These are phyloP conservation scores for Fusarium luffae DNA, from an alignment of 2,329 filamentous ascomycete species.

Conservation along the genomic window DNA sequence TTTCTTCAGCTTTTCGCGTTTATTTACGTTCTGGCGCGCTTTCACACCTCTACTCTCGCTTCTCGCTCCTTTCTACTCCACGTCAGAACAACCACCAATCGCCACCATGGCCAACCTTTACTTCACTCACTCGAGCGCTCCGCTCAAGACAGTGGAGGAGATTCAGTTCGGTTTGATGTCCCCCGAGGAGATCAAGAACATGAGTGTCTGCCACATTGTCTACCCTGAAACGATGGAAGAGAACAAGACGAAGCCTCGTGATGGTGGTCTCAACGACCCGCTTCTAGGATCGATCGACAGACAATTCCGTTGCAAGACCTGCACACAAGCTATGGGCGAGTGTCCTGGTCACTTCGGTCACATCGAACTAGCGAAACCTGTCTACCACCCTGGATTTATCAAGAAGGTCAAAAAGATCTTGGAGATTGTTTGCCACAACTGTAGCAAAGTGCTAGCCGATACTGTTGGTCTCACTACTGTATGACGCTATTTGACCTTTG, in stretches of 20 bases:
- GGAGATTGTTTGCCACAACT: slow-evolving; percentile 99
- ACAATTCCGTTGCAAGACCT: slow-evolving; percentile 95
- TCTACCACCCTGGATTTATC: slow-evolving; percentile 95
- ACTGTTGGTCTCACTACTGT: slow-evolving; percentile 84
- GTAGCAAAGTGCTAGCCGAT: slow-evolving; percentile 96
- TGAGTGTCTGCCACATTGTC: slow-evolving; percentile 95
- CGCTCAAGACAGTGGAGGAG: slow-evolving; percentile 97
- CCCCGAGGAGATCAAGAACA: slow-evolving; percentile 98
- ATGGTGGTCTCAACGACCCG: slow-evolving; percentile 93
- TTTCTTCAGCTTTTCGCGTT: slow-evolving; percentile 45
- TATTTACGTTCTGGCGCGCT: slow-evolving; percentile 40
- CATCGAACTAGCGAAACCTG: slow-evolving; percentile 95
- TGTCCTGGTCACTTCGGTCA: slow-evolving; percentile 99
- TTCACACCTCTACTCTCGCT: slow-evolving; percentile 39
- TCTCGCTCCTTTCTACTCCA: slow-evolving; percentile 44
- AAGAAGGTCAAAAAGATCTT: slow-evolving; percentile 99
- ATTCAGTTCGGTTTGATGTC: slow-evolving; percentile 99
- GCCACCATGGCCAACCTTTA: slow-evolving; percentile 89
- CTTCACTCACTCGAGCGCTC: slow-evolving; percentile 92
- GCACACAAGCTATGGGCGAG: slow-evolving; percentile 93
- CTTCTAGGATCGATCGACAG: slow-evolving; percentile 96
- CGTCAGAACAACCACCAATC: slow-evolving; percentile 48
- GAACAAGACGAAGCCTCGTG: slow-evolving; percentile 87
- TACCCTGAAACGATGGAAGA: slow-evolving; percentile 99
- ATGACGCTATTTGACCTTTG: slow-evolving; percentile 63